Conservation (phyloP, 768 basidiomycete genomes). For the Auricularia heimuer region DNA sequence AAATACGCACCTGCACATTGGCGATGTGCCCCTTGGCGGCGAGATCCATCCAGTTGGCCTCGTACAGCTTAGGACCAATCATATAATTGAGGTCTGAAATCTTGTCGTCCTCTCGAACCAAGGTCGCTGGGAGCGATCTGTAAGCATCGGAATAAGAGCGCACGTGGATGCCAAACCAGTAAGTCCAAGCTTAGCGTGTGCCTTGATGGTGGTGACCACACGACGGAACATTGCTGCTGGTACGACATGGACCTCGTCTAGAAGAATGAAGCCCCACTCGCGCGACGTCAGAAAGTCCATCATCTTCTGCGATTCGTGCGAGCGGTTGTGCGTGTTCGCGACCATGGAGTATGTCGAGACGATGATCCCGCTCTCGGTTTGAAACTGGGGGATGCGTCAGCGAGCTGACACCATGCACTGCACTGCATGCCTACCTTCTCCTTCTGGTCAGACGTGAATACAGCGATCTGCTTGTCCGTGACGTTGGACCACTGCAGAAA, state of each 20-base stretch:
- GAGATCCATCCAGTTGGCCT: conserved; percentile 99
- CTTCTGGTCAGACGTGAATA: conserved; percentile 96
- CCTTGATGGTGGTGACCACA: conserved; percentile 97
- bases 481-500: conserved; percentile 99
- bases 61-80: conserved; percentile 98
- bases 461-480: conserved; percentile 90
- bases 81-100: conserved; percentile 97
- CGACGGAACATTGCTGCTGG: conserved; percentile 98
- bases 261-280: conserved; percentile 96
- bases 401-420: not conserved
- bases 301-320: conserved; percentile 99
- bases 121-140: conserved; percentile 55
- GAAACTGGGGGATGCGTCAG: conserved; percentile 48
- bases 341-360: conserved; percentile 99
- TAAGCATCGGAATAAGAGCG: not conserved
- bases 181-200: conserved; percentile 94
- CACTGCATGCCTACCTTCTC: conserved; percentile 56
- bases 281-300: conserved; percentile 98
- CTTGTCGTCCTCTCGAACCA: conserved; percentile 98
- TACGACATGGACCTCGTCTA: conserved; percentile 98
- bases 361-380: conserved; percentile 94
- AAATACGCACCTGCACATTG: conserved; percentile 80
- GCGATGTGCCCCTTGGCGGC: conserved; percentile 99
- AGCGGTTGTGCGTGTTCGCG: conserved; percentile 94
- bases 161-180: conserved; percentile 51